These are phyloP conservation scores for Mycosphaerella sp. DNA, from an alignment of 2,329 filamentous ascomycete species.

Conservation along the genomic window DNA sequence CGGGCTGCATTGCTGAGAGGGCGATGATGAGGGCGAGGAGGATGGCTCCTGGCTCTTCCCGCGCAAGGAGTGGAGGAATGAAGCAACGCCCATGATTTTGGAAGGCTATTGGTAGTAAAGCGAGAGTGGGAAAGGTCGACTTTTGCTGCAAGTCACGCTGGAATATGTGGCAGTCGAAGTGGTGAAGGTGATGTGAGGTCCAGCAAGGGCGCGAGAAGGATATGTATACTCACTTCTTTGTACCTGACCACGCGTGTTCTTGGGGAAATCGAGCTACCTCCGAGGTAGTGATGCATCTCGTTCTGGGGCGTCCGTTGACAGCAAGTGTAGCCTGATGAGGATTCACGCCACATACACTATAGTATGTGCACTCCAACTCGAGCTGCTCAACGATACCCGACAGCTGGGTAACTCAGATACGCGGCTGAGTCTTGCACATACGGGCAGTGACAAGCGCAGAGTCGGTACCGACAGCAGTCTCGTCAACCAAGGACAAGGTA, in stretches of 20 bases:
- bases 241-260: too few species aligned
- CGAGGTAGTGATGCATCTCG: not conserved
- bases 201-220: not conserved
- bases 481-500: not conserved
- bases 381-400: not conserved
- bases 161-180: not conserved
- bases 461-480: not conserved
- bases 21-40: not conserved
- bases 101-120: not conserved
- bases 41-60: not conserved
- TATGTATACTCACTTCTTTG: not conserved
- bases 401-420: not conserved
- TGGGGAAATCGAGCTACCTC: not conserved
- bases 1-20: constrained; percentile 5
- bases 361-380: not conserved
- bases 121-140: not conserved
- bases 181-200: not conserved
- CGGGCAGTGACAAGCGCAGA: not conserved
- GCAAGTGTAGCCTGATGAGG: not conserved
- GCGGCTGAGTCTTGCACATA: not conserved
- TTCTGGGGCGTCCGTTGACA: not conserved
- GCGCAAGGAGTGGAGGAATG: constrained; percentile 12
- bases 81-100: constrained; percentile 2
- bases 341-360: not conserved
- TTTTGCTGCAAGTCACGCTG: not conserved